Conservation (phyloP, 371 early-diverging fungal genomes). For the Rhizopus arrhizus region DNA sequence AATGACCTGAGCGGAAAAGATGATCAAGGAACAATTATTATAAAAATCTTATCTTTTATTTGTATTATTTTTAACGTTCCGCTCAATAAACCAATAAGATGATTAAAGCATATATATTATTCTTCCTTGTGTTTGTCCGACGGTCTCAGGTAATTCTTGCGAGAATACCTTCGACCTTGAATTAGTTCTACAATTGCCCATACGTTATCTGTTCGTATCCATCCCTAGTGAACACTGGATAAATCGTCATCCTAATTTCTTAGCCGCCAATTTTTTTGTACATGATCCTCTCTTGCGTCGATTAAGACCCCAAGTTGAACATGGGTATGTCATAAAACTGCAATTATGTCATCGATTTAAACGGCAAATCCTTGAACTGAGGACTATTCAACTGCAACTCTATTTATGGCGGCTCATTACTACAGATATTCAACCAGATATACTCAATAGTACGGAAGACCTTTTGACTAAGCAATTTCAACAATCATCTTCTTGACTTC, state of each 20-base stretch:
- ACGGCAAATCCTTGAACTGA: neutral
- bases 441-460: neutral
- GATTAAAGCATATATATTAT: neutral
- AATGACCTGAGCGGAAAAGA: too few species aligned
- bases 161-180: neutral
- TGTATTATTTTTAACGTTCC: too few species aligned
- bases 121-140: neutral
- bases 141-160: neutral
- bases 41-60: too few species aligned
- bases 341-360: neutral
- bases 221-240: neutral
- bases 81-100: too few species aligned
- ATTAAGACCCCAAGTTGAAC: neutral
- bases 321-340: neutral
- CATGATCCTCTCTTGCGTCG: neutral
- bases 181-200: too few species aligned
- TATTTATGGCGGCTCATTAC: neutral
- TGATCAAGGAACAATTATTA: too few species aligned
- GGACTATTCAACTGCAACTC: neutral
- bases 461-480: neutral
- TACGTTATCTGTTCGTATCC: too few species aligned
- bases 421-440: neutral
- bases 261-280: neutral
- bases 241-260: neutral
- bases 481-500: neutral